phyloP scores from a whole-genome alignment of 176 grass and related monocot species.

The sorghum (Sorghum bicolor) region DNA sequence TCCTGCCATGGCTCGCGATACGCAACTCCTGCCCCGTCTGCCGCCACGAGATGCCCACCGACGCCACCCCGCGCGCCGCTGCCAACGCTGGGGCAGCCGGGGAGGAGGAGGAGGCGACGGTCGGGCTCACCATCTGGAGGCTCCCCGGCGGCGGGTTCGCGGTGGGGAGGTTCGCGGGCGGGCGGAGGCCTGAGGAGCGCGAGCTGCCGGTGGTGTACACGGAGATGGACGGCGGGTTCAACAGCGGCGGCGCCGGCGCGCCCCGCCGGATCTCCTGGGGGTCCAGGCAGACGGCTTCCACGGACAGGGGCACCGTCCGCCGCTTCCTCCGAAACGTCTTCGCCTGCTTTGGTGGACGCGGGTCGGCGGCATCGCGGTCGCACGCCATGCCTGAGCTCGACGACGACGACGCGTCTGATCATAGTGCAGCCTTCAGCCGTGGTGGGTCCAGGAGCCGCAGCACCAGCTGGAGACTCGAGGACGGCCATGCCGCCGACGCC shows the following conservation, averaged over 20 bases:
- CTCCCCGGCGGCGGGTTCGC: slow-evolving; percentile 91
- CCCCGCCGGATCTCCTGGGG: slow-evolving; percentile 83
- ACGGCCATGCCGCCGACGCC: slow-evolving; percentile 36
- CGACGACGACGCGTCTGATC: slow-evolving; percentile 9
- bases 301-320: slow-evolving; percentile 43
- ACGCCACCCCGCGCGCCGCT: neutral
- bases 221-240: slow-evolving; percentile 91
- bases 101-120: slow-evolving; percentile 62
- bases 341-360: slow-evolving; percentile 43
- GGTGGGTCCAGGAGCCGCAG: slow-evolving; percentile 55
- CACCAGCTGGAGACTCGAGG: slow-evolving; percentile 64
- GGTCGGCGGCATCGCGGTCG: neutral
- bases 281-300: slow-evolving; percentile 55
- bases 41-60: slow-evolving; percentile 87
- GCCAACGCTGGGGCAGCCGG: neutral
- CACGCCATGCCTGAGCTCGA: slow-evolving; percentile 26
- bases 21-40: slow-evolving; percentile 89
- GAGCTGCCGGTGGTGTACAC: slow-evolving; percentile 92
- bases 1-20: slow-evolving; percentile 85
- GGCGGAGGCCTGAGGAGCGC: slow-evolving; percentile 71
- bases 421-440: slow-evolving; percentile 32
- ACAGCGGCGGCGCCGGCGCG: slow-evolving; percentile 43
- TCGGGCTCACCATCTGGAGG: slow-evolving; percentile 94
- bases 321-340: slow-evolving; percentile 51
- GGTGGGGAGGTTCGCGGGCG: slow-evolving; percentile 62